Evolutionary conservation across 495 filamentous ascomycete genomes (phyloP).

Genomic region (Penicillium soppii): DNA sequence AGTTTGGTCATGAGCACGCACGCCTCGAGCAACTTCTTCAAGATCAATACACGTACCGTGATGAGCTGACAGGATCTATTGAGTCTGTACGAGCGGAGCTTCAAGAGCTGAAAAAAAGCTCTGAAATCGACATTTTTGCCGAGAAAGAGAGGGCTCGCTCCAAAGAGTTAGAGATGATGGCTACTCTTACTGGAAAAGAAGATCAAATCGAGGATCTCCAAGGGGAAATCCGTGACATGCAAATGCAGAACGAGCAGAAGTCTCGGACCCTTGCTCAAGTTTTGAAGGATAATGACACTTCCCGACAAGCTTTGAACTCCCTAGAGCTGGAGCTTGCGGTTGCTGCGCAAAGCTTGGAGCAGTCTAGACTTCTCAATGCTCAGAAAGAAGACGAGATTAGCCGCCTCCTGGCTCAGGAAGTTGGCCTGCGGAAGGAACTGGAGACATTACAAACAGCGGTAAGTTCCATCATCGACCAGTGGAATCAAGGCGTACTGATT

Average conservation of each 20-base stretch:
- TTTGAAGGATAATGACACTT: slow-evolving; percentile 18
- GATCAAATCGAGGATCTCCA: slow-evolving; percentile 43
- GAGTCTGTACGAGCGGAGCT: slow-evolving; percentile 25
- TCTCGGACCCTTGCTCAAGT: slow-evolving; percentile 14
- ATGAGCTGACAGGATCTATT: slow-evolving; percentile 32
- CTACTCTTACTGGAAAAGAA: slow-evolving; percentile 46
- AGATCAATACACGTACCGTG: slow-evolving; percentile 16
- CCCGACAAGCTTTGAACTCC: slow-evolving; percentile 7
- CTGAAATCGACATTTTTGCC: slow-evolving; percentile 16
- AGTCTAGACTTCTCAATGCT: slow-evolving; percentile 8
- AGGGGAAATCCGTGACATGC: slow-evolving; percentile 18
- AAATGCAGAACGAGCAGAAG: slow-evolving; percentile 19
- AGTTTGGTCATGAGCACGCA: slow-evolving; percentile 30
- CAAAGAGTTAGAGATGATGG: slow-evolving; percentile 43
- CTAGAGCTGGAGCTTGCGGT: slow-evolving; percentile 21
- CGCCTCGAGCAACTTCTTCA: slow-evolving; percentile 30
- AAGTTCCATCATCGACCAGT: neutral
- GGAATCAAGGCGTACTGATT: neutral
- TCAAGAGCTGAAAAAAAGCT: slow-evolving; percentile 22
- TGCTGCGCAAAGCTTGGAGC: slow-evolving; percentile 16
- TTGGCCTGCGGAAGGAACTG: slow-evolving; percentile 17
- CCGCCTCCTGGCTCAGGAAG: slow-evolving; percentile 18
- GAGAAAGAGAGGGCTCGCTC: slow-evolving; percentile 35
- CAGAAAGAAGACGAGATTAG: slow-evolving; percentile 31
- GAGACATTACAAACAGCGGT: slow-evolving; percentile 31